Evolutionary conservation across 208 protist species (phyloP).

Genomic region (Wallacemonas rigidus): DNA sequence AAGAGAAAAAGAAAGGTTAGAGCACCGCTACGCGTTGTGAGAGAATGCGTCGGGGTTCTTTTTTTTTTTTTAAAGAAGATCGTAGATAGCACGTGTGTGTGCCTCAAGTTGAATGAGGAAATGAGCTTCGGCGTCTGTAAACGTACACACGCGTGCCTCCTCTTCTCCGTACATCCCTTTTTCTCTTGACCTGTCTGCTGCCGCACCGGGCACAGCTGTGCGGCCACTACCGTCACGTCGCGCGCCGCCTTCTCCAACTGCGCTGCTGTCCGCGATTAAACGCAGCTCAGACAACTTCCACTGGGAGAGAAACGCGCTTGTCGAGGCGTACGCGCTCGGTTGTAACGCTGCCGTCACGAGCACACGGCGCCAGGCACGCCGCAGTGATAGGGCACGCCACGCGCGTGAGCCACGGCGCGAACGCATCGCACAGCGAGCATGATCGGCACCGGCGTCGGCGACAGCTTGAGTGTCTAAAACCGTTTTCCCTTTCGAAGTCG

Average conservation of each 20-base stretch:
- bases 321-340: constrained; percentile 47
- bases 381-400: constrained; percentile 46
- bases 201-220: background rate
- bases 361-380: constrained; percentile 56
- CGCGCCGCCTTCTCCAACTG: background rate
- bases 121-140: background rate
- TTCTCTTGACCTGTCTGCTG: background rate
- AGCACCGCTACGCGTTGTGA: background rate
- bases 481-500: too few relatives aligned
- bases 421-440: too few relatives aligned
- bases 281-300: background rate
- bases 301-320: constrained; percentile 38
- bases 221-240: background rate
- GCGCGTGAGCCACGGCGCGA: background rate
- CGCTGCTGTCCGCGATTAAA: background rate
- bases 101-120: background rate
- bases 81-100: background rate
- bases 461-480: too few relatives aligned
- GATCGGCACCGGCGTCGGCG: too few relatives aligned
- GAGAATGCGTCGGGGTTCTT: too few relatives aligned
- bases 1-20: constrained; percentile 7
- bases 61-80: background rate
- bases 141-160: background rate
- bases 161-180: background rate
- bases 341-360: constrained; percentile 52